phyloP scores from a whole-genome alignment of 1,139 yeast genomes.

The Lodderomyces margitis region DNA sequence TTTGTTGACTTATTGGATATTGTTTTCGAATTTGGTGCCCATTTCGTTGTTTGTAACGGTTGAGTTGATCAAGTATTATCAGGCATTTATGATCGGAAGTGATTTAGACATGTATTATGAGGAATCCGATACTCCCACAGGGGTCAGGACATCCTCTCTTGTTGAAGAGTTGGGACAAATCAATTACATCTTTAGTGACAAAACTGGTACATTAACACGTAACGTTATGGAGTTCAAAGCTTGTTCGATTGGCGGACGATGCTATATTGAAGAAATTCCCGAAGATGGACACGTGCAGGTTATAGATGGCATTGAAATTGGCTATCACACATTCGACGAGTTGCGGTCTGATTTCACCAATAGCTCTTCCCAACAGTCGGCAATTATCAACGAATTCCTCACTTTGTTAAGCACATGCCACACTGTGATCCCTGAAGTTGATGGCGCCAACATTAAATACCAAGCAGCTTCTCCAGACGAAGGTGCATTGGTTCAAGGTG shows the following conservation, averaged over 20 bases:
- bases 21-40: constrained; percentile 93
- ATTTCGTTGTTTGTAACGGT: constrained; percentile 94
- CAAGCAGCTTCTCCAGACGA: constrained; percentile 99
- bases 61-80: constrained; percentile 91
- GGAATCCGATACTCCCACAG: constrained; percentile 88
- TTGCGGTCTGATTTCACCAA: constrained; percentile 50
- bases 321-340: constrained; percentile 72
- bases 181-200: constrained; percentile 92
- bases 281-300: constrained; percentile 79
- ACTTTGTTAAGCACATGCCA: constrained; percentile 90
- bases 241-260: constrained; percentile 90
- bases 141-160: constrained; percentile 89
- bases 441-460: constrained; percentile 60
- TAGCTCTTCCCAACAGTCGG: constrained; percentile 47
- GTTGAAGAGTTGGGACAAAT: constrained; percentile 97
- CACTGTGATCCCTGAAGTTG: constrained; percentile 92
- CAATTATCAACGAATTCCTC: constrained; percentile 76
- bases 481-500: constrained; percentile 97
- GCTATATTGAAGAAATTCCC: constrained; percentile 86
- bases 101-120: constrained; percentile 92
- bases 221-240: constrained; percentile 95
- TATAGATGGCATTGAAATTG: constrained; percentile 77
- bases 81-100: constrained; percentile 89
- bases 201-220: constrained; percentile 93
- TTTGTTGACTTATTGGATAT: constrained; percentile 89